Base-by-base conservation (phyloP, 495 filamentous ascomycete genomes). In the Aspergillus panamensis region DNA sequence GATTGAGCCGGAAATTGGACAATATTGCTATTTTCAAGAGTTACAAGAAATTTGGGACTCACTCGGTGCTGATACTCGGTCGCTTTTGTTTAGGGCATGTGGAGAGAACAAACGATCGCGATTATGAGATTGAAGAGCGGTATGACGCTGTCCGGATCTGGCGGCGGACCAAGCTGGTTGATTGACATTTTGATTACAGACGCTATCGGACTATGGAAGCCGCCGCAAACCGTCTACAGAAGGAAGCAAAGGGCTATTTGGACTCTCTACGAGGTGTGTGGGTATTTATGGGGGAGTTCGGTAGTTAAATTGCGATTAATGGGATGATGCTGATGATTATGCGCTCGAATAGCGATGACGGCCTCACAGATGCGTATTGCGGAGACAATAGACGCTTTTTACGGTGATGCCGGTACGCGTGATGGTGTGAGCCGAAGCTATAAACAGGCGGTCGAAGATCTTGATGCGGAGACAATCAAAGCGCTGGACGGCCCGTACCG, bases 291-390 rank as follows among this genome's bases (percentile, higher is more conserved):
- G 1, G 32, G 17, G 43, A 30, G 19, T 4, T n/a, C n/a, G n/a
- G n/a, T n/a, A n/a, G 5, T 31, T 44, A 1, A 29, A 21, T 9
- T 39, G 33, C 9, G 31, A 43, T 12, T 39, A 47, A 44, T n/a
- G 20, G 25, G 25, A 10, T 40, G 21, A 45, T 53, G 45, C 59
- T 66, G 33, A 60, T 53, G n/a, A 32, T 25, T 60, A 12, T 35
- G 14, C 42, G n/a, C 30, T 13, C 35, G 32, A 55, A 52, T 49
- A 95, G 94, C 94, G 37, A 98, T 98, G 94, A 98, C 94, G 29
- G 93, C 94, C 3, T 97, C 93, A 35, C 94, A 98, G 70, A 97
- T 98, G 94, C 88, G 95, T 59, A 98, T 98, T 69, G 94, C 94
- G 40, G 94, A 98, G 71, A 98, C 94, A 10, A 98, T 98, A 73